These are phyloP conservation scores for Secale cereale DNA, from an alignment of 176 grass and related monocot species.

Conservation along the genomic window DNA sequence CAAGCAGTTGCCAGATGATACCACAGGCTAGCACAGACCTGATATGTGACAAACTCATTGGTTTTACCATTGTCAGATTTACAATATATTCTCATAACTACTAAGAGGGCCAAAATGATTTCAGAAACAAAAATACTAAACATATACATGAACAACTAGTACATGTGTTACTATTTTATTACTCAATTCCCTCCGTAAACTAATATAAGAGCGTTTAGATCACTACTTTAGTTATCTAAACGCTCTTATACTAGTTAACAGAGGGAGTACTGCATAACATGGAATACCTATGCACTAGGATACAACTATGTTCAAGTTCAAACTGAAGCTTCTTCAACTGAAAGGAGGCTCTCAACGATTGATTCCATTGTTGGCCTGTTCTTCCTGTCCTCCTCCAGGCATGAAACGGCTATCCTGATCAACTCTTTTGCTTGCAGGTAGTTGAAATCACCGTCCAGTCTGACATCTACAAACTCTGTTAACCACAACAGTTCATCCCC, in stretches of 20 bases:
- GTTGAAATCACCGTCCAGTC: slow-evolving; percentile 23
- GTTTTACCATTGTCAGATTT: neutral
- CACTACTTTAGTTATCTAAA: too few relatives aligned
- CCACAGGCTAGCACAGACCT: neutral
- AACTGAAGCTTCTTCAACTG: slow-evolving; percentile 6
- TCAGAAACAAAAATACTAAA: neutral
- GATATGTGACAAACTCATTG: neutral
- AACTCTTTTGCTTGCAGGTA: slow-evolving; percentile 10
- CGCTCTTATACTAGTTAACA: too few relatives aligned
- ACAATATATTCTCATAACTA: neutral
- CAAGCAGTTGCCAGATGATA: neutral
- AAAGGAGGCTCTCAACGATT: slow-evolving; percentile 33
- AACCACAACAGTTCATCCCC: slow-evolving; percentile 21
- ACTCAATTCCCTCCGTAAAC: neutral
- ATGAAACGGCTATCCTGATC: slow-evolving; percentile 39
- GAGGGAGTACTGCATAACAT: neutral
- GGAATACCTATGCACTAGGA: neutral
- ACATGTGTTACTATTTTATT: neutral
- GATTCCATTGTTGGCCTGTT: slow-evolving; percentile 47
- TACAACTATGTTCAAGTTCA: neutral
- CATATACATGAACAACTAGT: neutral
- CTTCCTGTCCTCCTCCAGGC: slow-evolving; percentile 44
- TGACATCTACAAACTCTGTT: slow-evolving; percentile 38
- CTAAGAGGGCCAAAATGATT: neutral
- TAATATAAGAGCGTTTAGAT: too few relatives aligned